Base-by-base conservation (phyloP, 2,329 filamentous ascomycete genomes). In the Xylaria sp. region DNA sequence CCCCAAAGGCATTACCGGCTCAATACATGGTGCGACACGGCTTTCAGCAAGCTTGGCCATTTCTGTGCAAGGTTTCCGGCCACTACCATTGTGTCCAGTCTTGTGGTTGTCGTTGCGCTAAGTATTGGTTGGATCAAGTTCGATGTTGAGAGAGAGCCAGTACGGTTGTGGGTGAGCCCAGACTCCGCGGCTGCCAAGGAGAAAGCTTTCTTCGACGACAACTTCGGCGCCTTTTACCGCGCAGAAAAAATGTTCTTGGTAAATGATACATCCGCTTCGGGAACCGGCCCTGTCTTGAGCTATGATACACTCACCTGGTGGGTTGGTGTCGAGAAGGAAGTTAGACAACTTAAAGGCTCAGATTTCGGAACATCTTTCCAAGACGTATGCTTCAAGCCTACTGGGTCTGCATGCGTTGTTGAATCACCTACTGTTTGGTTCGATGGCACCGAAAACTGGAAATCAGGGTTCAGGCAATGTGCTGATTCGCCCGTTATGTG, bases 201-300 rank as follows among this genome's bases (percentile, higher is more conserved):
- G 79, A 99, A 99, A 82, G 87, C 88, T 1, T 99, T 97, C 78
- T 99, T 98, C 73, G 97, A 99, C 78, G 80, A 88, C 44, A 94
- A 94, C 75, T 99, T 99, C 78, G 97, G 96, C 0, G 94, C 95
- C 0, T 99, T 99, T 78, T 99, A 96, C 81, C 92, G 96, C 50
- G 92, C 94, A 0, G 93, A 99, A 80, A 96, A 99, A 81, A 89
- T 91, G 0, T 99, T 99, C 80, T 81, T 99, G 15, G 94, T 98
- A 70, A 99, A 98, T 72, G 94, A 98, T 74, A 94, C 90, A 0
- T 79, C 86, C 0, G 76, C 86, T 1, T 84, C 85, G 2, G 88
- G 88, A 0, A 86, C 90, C 2, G 90, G 92, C 0, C 92, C 94
- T 0, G 94, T 98, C 1, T 82, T 99, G 66, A 94, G 89, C 79